These are phyloP conservation scores for Fomitopsis palustris DNA, from an alignment of 1,284 basidiomycete species.

Conservation along the genomic window DNA sequence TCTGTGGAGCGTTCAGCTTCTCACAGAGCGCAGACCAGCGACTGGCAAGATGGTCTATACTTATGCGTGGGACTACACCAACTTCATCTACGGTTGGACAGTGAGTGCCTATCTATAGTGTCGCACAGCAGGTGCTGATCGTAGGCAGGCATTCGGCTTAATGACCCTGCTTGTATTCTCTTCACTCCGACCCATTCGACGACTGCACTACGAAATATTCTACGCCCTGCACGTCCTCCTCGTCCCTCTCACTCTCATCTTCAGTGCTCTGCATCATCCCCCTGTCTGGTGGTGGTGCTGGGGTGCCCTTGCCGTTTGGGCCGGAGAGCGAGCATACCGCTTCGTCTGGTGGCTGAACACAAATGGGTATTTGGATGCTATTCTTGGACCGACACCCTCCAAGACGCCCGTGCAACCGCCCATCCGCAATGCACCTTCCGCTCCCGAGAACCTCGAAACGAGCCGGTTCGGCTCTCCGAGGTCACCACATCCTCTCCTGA, in stretches of 20 bases:
- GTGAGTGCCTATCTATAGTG: slow-evolving; percentile 38
- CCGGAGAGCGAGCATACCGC: slow-evolving; percentile 60
- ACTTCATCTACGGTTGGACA: slow-evolving; percentile 74
- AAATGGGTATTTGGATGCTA: slow-evolving; percentile 50
- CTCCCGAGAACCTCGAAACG: slow-evolving; percentile 4
- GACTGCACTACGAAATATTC: slow-evolving; percentile 73
- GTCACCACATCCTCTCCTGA: not conserved
- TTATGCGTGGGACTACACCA: slow-evolving; percentile 63
- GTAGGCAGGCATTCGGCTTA: slow-evolving; percentile 57
- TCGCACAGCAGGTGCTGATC: not conserved
- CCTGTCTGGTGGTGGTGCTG: slow-evolving; percentile 70
- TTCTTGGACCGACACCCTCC: slow-evolving; percentile 5
- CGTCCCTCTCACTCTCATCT: slow-evolving; percentile 58
- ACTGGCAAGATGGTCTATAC: slow-evolving; percentile 56
- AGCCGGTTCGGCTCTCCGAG: not conserved
- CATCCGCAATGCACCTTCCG: not conserved
- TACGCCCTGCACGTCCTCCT: slow-evolving; percentile 70
- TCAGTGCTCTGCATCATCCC: slow-evolving; percentile 68
- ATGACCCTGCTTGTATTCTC: slow-evolving; percentile 67
- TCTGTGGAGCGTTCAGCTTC: slow-evolving; percentile 77
- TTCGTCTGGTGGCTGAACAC: slow-evolving; percentile 57
- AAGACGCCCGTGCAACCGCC: slow-evolving; percentile 9
- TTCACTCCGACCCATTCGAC: slow-evolving; percentile 64
- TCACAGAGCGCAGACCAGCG: slow-evolving; percentile 43
- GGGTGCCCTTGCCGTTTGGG: slow-evolving; percentile 63